A percentile compares a stretch with the other conserved stretches of the same genome.
Evolutionary conservation across 148 eudicot genomes (phyloP).

Genomic region (Selenicereus undatus): DNA sequence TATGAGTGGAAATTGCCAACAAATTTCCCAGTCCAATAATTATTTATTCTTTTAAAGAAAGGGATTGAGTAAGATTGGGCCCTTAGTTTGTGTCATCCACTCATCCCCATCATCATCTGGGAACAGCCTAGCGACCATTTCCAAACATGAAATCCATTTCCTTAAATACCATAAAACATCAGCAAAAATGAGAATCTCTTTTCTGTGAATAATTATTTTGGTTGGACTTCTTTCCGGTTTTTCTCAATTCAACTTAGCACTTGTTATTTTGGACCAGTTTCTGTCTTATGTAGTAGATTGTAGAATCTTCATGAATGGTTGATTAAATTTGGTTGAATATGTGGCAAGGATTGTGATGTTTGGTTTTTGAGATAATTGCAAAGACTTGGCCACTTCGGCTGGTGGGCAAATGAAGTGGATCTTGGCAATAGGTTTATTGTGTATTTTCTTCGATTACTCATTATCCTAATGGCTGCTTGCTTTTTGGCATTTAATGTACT

Average conservation of each 20-base stretch:
- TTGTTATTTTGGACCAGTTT: background rate
- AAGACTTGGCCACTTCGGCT: background rate
- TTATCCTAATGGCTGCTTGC: background rate
- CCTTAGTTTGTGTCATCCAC: background rate
- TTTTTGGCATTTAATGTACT: conserved; percentile 3
- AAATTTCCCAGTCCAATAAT: background rate
- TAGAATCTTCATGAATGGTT: background rate
- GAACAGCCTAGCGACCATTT: background rate
- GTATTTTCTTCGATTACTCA: background rate
- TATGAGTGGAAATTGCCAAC: background rate
- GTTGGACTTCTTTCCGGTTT: background rate
- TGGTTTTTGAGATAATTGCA: background rate
- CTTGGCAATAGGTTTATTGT: background rate
- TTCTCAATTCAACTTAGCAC: background rate
- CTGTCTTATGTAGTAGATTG: background rate
- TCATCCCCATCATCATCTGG: background rate
- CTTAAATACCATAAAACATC: background rate
- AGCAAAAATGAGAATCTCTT: background rate
- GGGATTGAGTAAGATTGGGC: background rate
- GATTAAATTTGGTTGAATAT: background rate
- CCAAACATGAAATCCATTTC: background rate
- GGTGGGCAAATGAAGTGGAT: background rate
- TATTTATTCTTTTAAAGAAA: too few species aligned
- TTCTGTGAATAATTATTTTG: background rate
- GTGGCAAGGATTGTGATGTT: background rate